Percentiles rank a stretch among this genome's conserved stretches.
Evolutionary conservation across 140 eudicot species (phyloP).

Genomic region (Bidens hawaiensis): DNA sequence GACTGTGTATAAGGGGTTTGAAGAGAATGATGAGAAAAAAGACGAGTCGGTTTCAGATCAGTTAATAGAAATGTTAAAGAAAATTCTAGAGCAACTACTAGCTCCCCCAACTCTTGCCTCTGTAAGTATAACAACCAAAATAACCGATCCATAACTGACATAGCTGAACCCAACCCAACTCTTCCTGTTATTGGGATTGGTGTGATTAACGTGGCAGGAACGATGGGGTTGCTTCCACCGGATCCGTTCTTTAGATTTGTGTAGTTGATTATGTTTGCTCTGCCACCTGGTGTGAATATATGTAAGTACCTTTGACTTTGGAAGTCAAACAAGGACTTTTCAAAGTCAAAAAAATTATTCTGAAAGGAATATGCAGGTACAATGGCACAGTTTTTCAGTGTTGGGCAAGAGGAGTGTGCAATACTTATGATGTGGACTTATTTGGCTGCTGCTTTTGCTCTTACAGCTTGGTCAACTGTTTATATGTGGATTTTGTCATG

Average conservation of each 20-base stretch:
- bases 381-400: slow-evolving; percentile 73
- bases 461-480: slow-evolving; percentile 77
- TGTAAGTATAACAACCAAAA: slow-evolving; percentile 41
- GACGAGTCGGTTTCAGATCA: slow-evolving; percentile 22
- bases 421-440: slow-evolving; percentile 88
- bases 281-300: slow-evolving; percentile 89
- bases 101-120: slow-evolving; percentile 87
- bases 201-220: slow-evolving; percentile 50
- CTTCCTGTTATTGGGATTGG: slow-evolving; percentile 72
- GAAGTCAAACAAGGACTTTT: slow-evolving; percentile 13
- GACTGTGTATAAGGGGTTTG: slow-evolving; percentile 26
- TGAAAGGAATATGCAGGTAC: slow-evolving; percentile 58
- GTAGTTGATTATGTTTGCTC: slow-evolving; percentile 69
- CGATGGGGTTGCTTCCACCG: slow-evolving; percentile 56
- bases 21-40: slow-evolving; percentile 19
- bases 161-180: no score
- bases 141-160: no score
- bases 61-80: slow-evolving; percentile 30
- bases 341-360: background rate
- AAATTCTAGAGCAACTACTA: slow-evolving; percentile 51
- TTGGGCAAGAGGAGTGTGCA: slow-evolving; percentile 91
- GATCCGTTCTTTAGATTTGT: slow-evolving; percentile 78
- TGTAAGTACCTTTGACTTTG: slow-evolving; percentile 37
- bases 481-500: slow-evolving; percentile 81
- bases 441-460: slow-evolving; percentile 56